Evolutionary conservation across 192 early-diverging fungal species (phyloP).

Genomic region (Polychytrium aggregatum): DNA sequence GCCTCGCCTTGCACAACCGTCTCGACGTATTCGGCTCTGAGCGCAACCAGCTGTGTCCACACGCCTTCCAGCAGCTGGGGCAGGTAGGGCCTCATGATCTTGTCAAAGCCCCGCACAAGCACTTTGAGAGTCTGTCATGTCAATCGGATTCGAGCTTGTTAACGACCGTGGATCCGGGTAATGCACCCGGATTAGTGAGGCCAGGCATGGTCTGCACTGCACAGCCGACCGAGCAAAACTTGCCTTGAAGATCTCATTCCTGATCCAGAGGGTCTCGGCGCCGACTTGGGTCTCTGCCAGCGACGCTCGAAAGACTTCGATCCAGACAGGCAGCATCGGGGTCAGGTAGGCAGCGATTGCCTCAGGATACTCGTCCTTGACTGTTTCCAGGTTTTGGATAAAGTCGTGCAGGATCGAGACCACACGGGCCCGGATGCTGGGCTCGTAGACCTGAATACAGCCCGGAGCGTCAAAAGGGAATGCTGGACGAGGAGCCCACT

Average conservation of each 20-base stretch:
- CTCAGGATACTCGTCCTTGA: slow-evolving; percentile 65
- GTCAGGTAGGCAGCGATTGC: slow-evolving; percentile 57
- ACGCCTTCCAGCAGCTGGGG: slow-evolving; percentile 48
- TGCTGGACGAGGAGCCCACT: too few relatives aligned
- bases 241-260: slow-evolving; percentile 65
- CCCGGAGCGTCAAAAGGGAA: too few relatives aligned
- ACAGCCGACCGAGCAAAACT: background rate
- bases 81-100: slow-evolving; percentile 39
- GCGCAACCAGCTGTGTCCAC: slow-evolving; percentile 54
- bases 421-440: slow-evolving; percentile 49
- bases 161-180: too few relatives aligned
- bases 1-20: background rate
- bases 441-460: too few relatives aligned
- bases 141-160: background rate
- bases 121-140: slow-evolving; percentile 43
- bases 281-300: slow-evolving; percentile 41
- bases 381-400: slow-evolving; percentile 69
- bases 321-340: slow-evolving; percentile 73
- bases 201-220: background rate
- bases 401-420: slow-evolving; percentile 75
- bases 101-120: slow-evolving; percentile 50
- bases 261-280: slow-evolving; percentile 49
- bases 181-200: too few relatives aligned
- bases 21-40: slow-evolving; percentile 39
- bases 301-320: slow-evolving; percentile 50